phyloP scores from a whole-genome alignment of 2,329 filamentous ascomycete genomes.

The Fusarium secorum region DNA sequence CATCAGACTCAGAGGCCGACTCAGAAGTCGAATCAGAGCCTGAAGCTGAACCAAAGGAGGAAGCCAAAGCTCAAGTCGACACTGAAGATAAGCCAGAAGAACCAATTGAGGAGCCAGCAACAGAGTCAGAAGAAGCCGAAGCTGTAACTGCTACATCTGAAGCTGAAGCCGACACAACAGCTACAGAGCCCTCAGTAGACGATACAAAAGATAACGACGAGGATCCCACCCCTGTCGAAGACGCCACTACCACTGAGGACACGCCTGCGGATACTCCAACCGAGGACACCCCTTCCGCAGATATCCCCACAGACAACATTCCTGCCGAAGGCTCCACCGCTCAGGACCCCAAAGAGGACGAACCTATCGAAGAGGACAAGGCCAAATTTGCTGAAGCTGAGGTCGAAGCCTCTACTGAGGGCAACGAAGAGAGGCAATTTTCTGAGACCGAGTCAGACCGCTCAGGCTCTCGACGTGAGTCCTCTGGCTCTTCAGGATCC shows the following conservation, averaged over 20 bases:
- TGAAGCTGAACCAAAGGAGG: background rate
- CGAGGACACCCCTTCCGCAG: conserved; percentile 13
- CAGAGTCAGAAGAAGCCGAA: conserved; percentile 2
- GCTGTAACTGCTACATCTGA: background rate
- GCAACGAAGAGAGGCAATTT: conserved; percentile 16
- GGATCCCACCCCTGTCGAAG: conserved; percentile 12
- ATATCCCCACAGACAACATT: conserved; percentile 11
- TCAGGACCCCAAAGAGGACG: conserved; percentile 10
- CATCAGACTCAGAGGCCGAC: background rate
- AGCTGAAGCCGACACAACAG: conserved; percentile 2
- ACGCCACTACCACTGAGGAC: conserved; percentile 17
- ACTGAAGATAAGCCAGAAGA: conserved; percentile 4
- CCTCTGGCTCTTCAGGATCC: conserved; percentile 36
- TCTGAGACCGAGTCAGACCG: conserved; percentile 31
- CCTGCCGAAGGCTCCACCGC: conserved; percentile 4
- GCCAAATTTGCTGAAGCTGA: conserved; percentile 10
- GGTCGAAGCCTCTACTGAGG: conserved; percentile 6
- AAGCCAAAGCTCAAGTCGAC: conserved; percentile 1
- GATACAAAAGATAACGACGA: conserved; percentile 13
- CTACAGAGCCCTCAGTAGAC: conserved; percentile 7
- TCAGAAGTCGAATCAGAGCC: background rate
- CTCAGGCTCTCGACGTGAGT: conserved; percentile 33
- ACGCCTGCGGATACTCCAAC: conserved; percentile 8
- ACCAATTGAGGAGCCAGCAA: background rate
- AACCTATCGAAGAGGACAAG: conserved; percentile 11